These are phyloP conservation scores for Vitellaria paradoxa DNA, from an alignment of 179 eudicot genomes.

Conservation along the genomic window DNA sequence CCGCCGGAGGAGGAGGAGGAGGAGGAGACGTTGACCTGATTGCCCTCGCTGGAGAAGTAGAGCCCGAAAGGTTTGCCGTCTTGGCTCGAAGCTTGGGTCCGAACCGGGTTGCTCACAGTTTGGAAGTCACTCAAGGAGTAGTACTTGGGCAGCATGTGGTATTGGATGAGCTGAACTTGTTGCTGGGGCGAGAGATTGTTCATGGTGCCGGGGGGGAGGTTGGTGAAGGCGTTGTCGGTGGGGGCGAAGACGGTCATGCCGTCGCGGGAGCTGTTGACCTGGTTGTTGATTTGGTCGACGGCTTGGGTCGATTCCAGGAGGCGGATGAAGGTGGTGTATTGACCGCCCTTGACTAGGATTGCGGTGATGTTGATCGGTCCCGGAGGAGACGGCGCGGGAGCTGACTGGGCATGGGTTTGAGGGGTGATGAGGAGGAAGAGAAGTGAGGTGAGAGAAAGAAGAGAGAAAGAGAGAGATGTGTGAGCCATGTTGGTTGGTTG, in stretches of 20 bases:
- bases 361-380: slow-evolving; percentile 40
- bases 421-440: slow-evolving; percentile 12
- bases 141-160: slow-evolving; percentile 64
- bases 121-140: slow-evolving; percentile 34
- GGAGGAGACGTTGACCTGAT: slow-evolving; percentile 65
- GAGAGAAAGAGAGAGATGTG: slow-evolving; percentile 18
- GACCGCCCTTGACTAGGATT: slow-evolving; percentile 33
- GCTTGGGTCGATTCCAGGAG: slow-evolving; percentile 29
- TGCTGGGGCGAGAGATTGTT: slow-evolving; percentile 41
- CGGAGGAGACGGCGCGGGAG: slow-evolving; percentile 36
- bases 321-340: slow-evolving; percentile 31
- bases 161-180: slow-evolving; percentile 56
- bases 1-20: slow-evolving; percentile 13
- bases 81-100: slow-evolving; percentile 68
- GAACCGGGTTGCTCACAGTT: slow-evolving; percentile 72
- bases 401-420: slow-evolving; percentile 26
- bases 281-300: slow-evolving; percentile 40
- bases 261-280: slow-evolving; percentile 41
- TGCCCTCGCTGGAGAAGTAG: slow-evolving; percentile 33
- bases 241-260: slow-evolving; percentile 58
- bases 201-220: slow-evolving; percentile 34
- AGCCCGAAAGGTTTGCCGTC: slow-evolving; percentile 48
- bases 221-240: slow-evolving; percentile 47
- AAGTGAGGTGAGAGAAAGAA: slow-evolving; percentile 12
- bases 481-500: slow-evolving; percentile 23